phyloP scores from a whole-genome alignment of 1,284 basidiomycete species.

The Ceratobasidium sp. region DNA sequence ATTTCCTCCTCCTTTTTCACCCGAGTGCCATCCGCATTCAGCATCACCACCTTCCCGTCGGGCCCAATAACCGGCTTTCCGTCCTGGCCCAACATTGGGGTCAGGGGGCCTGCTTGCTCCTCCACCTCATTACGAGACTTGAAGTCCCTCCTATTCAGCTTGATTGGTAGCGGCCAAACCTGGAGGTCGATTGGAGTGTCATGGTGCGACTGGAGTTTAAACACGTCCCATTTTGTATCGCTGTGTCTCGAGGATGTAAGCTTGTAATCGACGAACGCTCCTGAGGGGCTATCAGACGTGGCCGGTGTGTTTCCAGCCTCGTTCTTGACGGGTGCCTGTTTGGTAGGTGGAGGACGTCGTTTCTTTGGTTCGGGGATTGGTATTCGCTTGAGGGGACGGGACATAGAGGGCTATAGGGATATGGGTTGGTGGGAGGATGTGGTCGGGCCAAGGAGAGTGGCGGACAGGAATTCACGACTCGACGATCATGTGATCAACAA shows the following conservation, averaged over 20 bases:
- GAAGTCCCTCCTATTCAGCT: conserved; percentile 85
- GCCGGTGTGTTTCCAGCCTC: conserved; percentile 27
- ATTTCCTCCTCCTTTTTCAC: conserved; percentile 65
- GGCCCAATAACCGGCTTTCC: conserved; percentile 79
- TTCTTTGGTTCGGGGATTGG: conserved; percentile 35
- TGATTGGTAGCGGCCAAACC: conserved; percentile 65
- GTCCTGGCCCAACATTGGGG: conserved; percentile 76
- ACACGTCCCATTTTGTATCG: conserved; percentile 74
- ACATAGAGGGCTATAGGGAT: background rate
- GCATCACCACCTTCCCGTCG: conserved; percentile 81
- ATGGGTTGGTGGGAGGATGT: background rate
- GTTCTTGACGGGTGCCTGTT: conserved; percentile 12
- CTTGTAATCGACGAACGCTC: conserved; percentile 63
- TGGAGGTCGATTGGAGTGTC: conserved; percentile 71
- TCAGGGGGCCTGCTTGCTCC: conserved; percentile 45
- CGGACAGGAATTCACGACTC: conserved; percentile 8
- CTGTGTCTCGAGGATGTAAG: conserved; percentile 79
- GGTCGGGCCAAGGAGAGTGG: conserved; percentile 11
- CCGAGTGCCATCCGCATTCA: conserved; percentile 74
- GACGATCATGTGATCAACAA: conserved; percentile 29
- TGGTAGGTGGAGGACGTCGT: conserved; percentile 19
- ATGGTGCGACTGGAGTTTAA: conserved; percentile 63
- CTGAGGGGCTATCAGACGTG: conserved; percentile 32
- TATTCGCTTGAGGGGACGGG: conserved; percentile 32
- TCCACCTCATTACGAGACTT: conserved; percentile 52